Evolutionary conservation across 495 filamentous ascomycete species (phyloP).

Genomic region (Podospora pseudoanserina): DNA sequence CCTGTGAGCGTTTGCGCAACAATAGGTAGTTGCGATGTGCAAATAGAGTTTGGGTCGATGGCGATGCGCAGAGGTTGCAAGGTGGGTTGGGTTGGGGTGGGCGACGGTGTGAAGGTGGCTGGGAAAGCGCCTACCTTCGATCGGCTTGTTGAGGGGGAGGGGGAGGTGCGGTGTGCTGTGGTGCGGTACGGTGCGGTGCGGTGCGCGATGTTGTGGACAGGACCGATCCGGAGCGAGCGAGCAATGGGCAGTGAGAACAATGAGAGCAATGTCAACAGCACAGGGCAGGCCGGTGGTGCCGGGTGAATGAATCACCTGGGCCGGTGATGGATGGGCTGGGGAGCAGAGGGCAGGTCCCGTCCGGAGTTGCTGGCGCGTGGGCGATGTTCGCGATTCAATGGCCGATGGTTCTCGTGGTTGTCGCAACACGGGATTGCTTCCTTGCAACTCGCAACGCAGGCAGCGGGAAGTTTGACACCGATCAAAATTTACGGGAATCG

Average conservation of each 20-base stretch:
- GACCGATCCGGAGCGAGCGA: neutral
- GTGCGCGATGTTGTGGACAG: neutral
- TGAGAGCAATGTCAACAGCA: neutral
- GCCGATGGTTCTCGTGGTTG: conserved; percentile 26
- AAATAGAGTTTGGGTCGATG: neutral
- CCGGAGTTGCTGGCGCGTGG: conserved; percentile 6
- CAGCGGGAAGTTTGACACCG: conserved; percentile 25
- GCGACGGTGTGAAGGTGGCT: neutral
- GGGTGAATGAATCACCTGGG: neutral
- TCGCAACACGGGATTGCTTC: conserved; percentile 20
- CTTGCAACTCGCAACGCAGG: neutral
- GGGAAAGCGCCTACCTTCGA: neutral
- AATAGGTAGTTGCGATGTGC: neutral
- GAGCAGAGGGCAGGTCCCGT: neutral
- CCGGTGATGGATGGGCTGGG: neutral
- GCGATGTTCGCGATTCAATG: conserved; percentile 32
- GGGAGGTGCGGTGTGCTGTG: too few relatives aligned
- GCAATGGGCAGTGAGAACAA: too few relatives aligned
- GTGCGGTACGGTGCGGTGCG: neutral
- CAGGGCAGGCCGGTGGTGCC: neutral
- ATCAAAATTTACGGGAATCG: conserved; percentile 26
- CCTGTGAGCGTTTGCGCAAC: neutral
- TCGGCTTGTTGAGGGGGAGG: neutral
- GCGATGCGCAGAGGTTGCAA: neutral
- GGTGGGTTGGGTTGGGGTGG: neutral